Conservation (phyloP, 306 rosid genomes). For the Pachyrhizus erosus region DNA sequence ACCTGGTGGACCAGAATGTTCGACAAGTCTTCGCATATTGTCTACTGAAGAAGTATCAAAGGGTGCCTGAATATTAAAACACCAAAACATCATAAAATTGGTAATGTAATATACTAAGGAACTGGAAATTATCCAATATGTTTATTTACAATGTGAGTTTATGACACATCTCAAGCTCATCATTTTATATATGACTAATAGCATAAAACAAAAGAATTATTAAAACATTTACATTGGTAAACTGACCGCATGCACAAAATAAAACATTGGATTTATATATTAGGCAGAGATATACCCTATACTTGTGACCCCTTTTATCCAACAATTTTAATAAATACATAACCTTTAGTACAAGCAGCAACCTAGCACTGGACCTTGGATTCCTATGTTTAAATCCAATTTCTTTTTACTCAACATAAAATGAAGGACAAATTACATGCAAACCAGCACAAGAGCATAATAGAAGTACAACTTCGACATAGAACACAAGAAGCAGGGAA, state of each 20-base stretch:
- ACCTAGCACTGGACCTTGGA: neutral
- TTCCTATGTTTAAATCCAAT: neutral
- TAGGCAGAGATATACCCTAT: slow-evolving; percentile 9
- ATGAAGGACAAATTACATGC: slow-evolving; percentile 5
- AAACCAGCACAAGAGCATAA: slow-evolving; percentile 7
- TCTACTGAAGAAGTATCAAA: slow-evolving; percentile 91
- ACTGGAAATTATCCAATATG: neutral
- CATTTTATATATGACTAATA: slow-evolving; percentile 13
- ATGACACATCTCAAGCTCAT: neutral
- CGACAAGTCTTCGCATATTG: slow-evolving; percentile 89
- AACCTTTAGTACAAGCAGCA: neutral
- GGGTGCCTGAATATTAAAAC: slow-evolving; percentile 79
- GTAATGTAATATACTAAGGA: slow-evolving; percentile 1
- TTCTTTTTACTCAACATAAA: slow-evolving; percentile 12
- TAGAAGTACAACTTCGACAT: neutral
- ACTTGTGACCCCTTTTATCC: neutral
- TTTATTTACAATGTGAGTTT: slow-evolving; percentile 1
- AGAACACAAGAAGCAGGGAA: slow-evolving; percentile 14
- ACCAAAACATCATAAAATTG: slow-evolving; percentile 49
- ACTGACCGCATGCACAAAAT: slow-evolving; percentile 16
- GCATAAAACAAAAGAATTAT: slow-evolving; percentile 6
- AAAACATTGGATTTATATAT: neutral
- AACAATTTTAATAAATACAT: neutral
- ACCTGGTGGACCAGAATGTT: slow-evolving; percentile 87
- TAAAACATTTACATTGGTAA: neutral